These are phyloP conservation scores for Boletus sp. DNA, from an alignment of 768 basidiomycete species.

Conservation along the genomic window DNA sequence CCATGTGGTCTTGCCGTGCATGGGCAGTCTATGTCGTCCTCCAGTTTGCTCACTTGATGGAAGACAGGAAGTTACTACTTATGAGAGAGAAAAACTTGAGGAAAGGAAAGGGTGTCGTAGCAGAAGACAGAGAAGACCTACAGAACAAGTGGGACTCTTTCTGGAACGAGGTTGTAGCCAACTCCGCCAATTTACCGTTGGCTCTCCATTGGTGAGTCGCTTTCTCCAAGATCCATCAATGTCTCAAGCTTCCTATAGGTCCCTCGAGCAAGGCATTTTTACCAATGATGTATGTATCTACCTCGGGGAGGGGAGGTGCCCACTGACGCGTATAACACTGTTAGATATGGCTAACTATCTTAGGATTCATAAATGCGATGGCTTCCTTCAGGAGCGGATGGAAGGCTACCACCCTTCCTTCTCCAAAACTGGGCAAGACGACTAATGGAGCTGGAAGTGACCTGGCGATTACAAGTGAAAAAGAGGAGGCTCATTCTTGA, in stretches of 20 bases:
- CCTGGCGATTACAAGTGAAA: slow-evolving; percentile 5
- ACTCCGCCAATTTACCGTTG: slow-evolving; percentile 74
- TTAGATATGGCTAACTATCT: slow-evolving; percentile 39
- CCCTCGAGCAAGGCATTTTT: slow-evolving; percentile 62
- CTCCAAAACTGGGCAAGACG: not conserved
- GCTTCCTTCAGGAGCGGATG: slow-evolving; percentile 67
- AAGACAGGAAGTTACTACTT: slow-evolving; percentile 60
- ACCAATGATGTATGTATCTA: slow-evolving; percentile 52
- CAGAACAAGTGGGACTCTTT: slow-evolving; percentile 60
- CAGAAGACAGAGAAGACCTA: slow-evolving; percentile 55
- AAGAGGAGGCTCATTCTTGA: slow-evolving; percentile 7
- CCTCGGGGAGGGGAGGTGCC: not conserved
- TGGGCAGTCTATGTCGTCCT: slow-evolving; percentile 80
- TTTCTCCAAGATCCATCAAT: not conserved
- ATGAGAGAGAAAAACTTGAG: slow-evolving; percentile 52
- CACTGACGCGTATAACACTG: slow-evolving; percentile 2
- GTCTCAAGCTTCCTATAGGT: slow-evolving; percentile 43
- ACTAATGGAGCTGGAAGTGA: slow-evolving; percentile 2
- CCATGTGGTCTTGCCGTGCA: slow-evolving; percentile 73
- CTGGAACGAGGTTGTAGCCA: slow-evolving; percentile 69
- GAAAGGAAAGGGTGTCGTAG: slow-evolving; percentile 53
- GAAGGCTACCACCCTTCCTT: slow-evolving; percentile 54
- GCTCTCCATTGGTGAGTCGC: slow-evolving; percentile 75
- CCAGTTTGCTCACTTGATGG: slow-evolving; percentile 68
- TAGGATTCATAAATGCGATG: slow-evolving; percentile 49